Evolutionary conservation across 2,329 filamentous ascomycete genomes (phyloP), one percentile per base, ranked within the genome.

Genomic region (Nemania sp.): DNA sequence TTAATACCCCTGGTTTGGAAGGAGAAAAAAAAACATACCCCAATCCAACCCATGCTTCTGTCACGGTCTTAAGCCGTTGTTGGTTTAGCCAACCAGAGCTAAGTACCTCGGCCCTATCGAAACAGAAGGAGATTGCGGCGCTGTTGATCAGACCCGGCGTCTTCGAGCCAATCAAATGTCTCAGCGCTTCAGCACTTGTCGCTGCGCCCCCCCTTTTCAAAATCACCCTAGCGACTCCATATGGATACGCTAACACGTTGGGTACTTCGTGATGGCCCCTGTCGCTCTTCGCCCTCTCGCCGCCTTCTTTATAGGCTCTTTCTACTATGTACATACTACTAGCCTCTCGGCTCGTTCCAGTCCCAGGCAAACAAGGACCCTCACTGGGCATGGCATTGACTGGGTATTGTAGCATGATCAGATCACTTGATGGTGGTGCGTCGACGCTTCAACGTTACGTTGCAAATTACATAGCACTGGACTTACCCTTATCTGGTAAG

Each of bases 251-350:
- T 3, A 15, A 47, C 43, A n/a, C n/a, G n/a, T n/a, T 64, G 51
- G 51, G 51, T 41, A 58, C 63, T 64, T 64, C 67, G 67, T 69
- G 67, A 69, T 69, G 32, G 60, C 32, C 67, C 67, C 55, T 69
- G 64, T 58, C 66, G 27, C 52, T 32, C 51, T 54, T 62, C 56
- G 63, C 52, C 22, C 57, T 57, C 52, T 62, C 56, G 63, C 52
- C 27, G 61, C 53, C 62, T 58, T 45, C 53, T 66, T 58, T 66
- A 15, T 47, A 8, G 62, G 52, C 56, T 29, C 47, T 29, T 15
- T 41, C 22, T 59, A 32, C 5, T n/a, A n/a, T n/a, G n/a, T n/a
- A 8, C 29, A 4, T 32, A 5, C 29, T 32, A 32, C 29, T 32
- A n/a, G 43, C 18, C 43, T 47, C 53, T 62, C 62, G 57, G 66